These are phyloP conservation scores for Staphylotrichum longicolle DNA, from an alignment of 495 filamentous ascomycete genomes.

Conservation along the genomic window DNA sequence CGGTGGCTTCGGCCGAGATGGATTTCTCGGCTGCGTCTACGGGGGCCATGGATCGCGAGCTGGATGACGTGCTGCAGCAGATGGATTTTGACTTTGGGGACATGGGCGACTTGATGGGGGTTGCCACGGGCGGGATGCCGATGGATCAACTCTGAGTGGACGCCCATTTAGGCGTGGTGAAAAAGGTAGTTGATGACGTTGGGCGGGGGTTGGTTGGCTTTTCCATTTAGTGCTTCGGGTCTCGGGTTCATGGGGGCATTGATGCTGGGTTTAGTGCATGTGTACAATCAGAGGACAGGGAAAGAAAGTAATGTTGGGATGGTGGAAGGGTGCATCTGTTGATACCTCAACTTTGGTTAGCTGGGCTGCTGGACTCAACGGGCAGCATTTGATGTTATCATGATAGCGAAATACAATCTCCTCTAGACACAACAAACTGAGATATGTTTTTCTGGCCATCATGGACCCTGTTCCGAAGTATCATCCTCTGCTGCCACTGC, in stretches of 20 bases:
- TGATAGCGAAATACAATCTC: background rate
- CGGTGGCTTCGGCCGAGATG: constrained; percentile 14
- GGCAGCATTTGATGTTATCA: background rate
- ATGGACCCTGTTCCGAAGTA: too few species aligned
- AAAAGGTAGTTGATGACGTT: too few species aligned
- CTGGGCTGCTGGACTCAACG: background rate
- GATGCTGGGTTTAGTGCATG: background rate
- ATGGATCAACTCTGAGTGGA: constrained; percentile 10
- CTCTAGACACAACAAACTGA: background rate
- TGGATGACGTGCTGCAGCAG: constrained; percentile 40
- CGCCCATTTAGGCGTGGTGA: too few species aligned
- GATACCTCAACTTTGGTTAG: constrained; percentile 13
- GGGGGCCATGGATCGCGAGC: constrained; percentile 33
- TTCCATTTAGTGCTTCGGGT: too few species aligned
- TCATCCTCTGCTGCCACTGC: too few species aligned
- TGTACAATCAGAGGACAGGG: background rate
- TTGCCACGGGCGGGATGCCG: constrained; percentile 12
- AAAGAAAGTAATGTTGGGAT: background rate
- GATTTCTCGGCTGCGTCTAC: constrained; percentile 22
- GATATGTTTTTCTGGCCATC: too few species aligned
- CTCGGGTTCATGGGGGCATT: background rate
- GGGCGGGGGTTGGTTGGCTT: too few species aligned
- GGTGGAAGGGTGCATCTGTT: background rate
- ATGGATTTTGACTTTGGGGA: constrained; percentile 38
- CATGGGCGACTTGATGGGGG: constrained; percentile 19